Evolutionary conservation across 257 asterid genomes (phyloP).

Genomic region (Lantana camara): DNA sequence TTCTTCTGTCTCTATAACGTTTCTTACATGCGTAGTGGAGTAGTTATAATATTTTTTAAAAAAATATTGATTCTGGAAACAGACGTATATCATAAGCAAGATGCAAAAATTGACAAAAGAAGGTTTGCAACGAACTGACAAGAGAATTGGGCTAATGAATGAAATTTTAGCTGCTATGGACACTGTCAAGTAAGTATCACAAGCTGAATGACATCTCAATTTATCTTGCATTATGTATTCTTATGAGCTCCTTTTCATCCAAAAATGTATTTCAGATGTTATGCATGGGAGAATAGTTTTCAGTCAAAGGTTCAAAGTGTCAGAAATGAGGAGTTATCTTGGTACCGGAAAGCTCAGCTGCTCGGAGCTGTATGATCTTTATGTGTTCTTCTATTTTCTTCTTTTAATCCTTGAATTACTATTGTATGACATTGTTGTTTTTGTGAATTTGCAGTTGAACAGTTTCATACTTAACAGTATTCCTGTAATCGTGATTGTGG

Average conservation of each 20-base stretch:
- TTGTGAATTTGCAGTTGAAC: conserved; percentile 67
- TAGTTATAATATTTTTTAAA: conserved; percentile 29
- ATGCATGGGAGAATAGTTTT: conserved; percentile 96
- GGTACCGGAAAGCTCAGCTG: conserved; percentile 84
- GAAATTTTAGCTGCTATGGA: conserved; percentile 99
- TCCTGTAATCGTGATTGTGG: conserved; percentile 90
- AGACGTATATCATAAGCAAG: conserved; percentile 83
- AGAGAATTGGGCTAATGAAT: conserved; percentile 96
- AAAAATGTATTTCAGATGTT: conserved; percentile 68
- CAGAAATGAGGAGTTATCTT: conserved; percentile 80
- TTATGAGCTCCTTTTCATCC: conserved; percentile 17
- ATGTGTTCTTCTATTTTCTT: conserved; percentile 7
- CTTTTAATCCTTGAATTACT: conserved; percentile 13
- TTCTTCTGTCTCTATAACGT: conserved; percentile 1
- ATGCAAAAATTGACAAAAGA: conserved; percentile 91
- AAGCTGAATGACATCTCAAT: conserved; percentile 9
- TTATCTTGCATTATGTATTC: conserved; percentile 22
- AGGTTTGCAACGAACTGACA: conserved; percentile 90
- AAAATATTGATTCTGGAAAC: conserved; percentile 36
- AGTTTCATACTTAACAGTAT: conserved; percentile 81
- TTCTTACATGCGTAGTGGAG: conserved; percentile 20
- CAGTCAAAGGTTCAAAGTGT: conserved; percentile 74
- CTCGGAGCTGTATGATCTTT: conserved; percentile 80
- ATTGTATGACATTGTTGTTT: conserved; percentile 19
- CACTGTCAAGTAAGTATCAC: conserved; percentile 77